phyloP scores from a whole-genome alignment of 768 basidiomycete species.

The Crassisporium funariophilum region DNA sequence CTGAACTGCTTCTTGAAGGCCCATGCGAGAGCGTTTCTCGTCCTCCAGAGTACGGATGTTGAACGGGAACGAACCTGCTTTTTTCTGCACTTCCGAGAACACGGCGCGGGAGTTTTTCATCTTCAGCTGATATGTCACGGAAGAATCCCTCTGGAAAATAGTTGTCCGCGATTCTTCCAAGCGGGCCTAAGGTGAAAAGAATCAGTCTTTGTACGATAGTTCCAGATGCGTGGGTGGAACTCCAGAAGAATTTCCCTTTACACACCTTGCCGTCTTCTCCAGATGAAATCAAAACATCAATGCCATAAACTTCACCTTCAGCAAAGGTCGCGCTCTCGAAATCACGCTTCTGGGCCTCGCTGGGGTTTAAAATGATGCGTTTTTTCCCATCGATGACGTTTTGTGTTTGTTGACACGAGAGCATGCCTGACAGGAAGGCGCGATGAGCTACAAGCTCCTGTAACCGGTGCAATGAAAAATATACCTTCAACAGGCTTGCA shows the following conservation, averaged over 20 bases:
- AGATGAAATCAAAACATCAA: constrained; percentile 88
- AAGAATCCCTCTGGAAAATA: constrained; percentile 87
- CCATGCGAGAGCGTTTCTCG: constrained; percentile 94
- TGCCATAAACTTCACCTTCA: constrained; percentile 93
- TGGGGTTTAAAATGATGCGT: constrained; percentile 89
- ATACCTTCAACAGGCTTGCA: constrained; percentile 95
- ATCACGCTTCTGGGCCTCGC: constrained; percentile 80
- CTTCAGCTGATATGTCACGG: constrained; percentile 93
- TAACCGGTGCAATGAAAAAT: constrained; percentile 5
- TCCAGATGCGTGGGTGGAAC: too few relatives aligned
- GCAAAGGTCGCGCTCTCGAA: constrained; percentile 85
- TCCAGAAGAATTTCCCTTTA: not conserved
- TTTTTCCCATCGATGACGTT: constrained; percentile 97
- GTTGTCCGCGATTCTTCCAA: constrained; percentile 88
- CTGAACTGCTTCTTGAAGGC: constrained; percentile 93
- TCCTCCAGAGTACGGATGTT: constrained; percentile 93
- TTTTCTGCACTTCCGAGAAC: constrained; percentile 97
- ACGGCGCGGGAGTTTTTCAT: constrained; percentile 97
- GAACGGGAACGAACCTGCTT: constrained; percentile 98
- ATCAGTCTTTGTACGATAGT: too few relatives aligned
- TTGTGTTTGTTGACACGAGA: constrained; percentile 93
- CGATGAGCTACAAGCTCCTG: constrained; percentile 5
- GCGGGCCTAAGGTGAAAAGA: constrained; percentile 65
- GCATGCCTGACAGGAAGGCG: constrained; percentile 64
- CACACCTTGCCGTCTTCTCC: constrained; percentile 88